These are phyloP conservation scores for Pichia insulana DNA, from an alignment of 805 yeast species.

Conservation along the genomic window DNA sequence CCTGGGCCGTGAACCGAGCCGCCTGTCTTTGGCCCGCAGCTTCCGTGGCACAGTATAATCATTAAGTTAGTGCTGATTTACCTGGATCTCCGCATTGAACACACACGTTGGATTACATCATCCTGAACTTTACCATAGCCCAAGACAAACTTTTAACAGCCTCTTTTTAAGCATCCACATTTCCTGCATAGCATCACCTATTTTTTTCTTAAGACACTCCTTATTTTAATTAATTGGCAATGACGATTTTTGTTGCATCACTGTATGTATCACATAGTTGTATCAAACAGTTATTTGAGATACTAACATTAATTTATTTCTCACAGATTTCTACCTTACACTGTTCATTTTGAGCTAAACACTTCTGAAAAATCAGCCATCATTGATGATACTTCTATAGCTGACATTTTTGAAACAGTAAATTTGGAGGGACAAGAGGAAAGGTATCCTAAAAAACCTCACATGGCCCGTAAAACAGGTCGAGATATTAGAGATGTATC, in stretches of 20 bases:
- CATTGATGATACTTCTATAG: slow-evolving; percentile 13
- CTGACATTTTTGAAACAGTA: slow-evolving; percentile 23
- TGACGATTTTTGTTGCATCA: slow-evolving; percentile 67
- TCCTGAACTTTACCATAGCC: no score
- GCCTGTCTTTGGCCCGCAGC: no score
- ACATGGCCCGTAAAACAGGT: neutral
- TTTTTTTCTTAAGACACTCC: neutral
- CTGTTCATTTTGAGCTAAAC: slow-evolving; percentile 56
- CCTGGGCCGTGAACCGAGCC: no score
- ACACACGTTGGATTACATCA: no score
- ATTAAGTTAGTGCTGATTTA: no score
- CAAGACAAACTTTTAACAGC: no score
- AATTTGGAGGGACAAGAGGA: slow-evolving; percentile 1
- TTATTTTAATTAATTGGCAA: slow-evolving; percentile 17
- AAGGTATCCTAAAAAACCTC: neutral
- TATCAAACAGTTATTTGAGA: no score
- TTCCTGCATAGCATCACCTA: neutral
- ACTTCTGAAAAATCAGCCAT: slow-evolving; percentile 8
- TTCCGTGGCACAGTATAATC: no score
- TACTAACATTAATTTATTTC: no score
- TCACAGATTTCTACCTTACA: slow-evolving; percentile 58
- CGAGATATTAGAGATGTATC: neutral
- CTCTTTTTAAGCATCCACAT: neutral
- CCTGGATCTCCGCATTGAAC: no score
- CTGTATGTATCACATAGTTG: slow-evolving; percentile 50